These are phyloP conservation scores for Sanghuangporus sanghuang DNA, from an alignment of 1,284 basidiomycete species.

Conservation along the genomic window DNA sequence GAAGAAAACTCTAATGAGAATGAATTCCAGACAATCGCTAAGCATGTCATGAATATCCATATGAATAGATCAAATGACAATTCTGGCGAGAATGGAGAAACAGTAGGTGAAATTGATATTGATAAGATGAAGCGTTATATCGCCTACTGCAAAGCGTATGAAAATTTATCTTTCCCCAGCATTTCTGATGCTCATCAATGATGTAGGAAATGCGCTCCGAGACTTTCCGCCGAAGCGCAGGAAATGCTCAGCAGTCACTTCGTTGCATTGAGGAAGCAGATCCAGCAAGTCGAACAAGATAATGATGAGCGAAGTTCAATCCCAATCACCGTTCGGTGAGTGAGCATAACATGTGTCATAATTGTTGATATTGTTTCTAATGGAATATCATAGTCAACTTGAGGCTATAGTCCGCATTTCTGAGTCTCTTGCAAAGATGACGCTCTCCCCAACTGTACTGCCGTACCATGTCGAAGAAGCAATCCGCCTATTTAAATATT, in stretches of 20 bases:
- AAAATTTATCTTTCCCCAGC: conserved; percentile 10
- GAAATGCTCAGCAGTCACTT: conserved; percentile 98
- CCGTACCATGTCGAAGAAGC: conserved; percentile 98
- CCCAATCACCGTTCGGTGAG: conserved; percentile 93
- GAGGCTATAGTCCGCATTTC: conserved; percentile 99
- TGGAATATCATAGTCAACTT: conserved; percentile 66
- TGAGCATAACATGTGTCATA: background rate
- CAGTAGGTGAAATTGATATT: conserved; percentile 90
- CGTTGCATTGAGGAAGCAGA: conserved; percentile 89
- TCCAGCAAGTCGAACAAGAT: conserved; percentile 94
- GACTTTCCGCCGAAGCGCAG: conserved; percentile 87
- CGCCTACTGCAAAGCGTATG: conserved; percentile 90
- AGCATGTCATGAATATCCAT: conserved; percentile 98
- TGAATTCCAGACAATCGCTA: conserved; percentile 77
- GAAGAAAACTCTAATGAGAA: background rate
- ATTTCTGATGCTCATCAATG: background rate
- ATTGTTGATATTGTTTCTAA: conserved; percentile 1
- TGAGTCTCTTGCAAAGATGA: conserved; percentile 94
- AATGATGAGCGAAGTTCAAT: conserved; percentile 98
- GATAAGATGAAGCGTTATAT: conserved; percentile 99
- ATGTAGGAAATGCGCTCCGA: conserved; percentile 88
- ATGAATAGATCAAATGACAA: conserved; percentile 83
- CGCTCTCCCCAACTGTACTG: conserved; percentile 80
- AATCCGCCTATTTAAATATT: conserved; percentile 96
- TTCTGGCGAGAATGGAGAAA: conserved; percentile 55